These are phyloP conservation scores for Oryza rufipogon DNA, from an alignment of 176 grass and related monocot species.

Conservation along the genomic window DNA sequence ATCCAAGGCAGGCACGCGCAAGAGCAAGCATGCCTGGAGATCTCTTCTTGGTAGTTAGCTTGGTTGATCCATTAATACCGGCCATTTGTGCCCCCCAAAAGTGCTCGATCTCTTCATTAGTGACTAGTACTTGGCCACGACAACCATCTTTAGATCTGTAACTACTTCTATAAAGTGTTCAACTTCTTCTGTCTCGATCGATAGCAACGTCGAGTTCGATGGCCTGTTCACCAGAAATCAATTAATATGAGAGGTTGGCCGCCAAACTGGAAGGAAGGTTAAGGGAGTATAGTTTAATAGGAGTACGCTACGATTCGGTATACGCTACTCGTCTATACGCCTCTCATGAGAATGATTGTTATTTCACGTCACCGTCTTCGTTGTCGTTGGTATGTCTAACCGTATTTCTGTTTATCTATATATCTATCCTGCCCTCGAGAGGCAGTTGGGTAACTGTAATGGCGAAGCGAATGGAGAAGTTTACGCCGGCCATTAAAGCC, in stretches of 20 bases:
- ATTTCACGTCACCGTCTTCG: slow-evolving; percentile 18
- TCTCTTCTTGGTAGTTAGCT: background rate
- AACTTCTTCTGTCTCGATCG: background rate
- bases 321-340: too few species aligned
- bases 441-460: slow-evolving; percentile 30
- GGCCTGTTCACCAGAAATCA: background rate
- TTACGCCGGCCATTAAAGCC: background rate
- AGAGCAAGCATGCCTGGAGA: background rate
- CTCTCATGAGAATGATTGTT: background rate
- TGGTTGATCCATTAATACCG: background rate
- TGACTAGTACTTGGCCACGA: background rate
- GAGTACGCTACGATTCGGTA: background rate
- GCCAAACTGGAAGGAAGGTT: background rate
- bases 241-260: background rate
- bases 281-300: background rate
- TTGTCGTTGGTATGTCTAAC: background rate
- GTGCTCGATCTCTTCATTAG: background rate
- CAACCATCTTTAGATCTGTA: background rate
- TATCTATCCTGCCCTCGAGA: background rate
- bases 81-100: background rate
- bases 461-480: background rate
- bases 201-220: background rate
- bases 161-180: background rate
- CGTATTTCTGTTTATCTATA: background rate
- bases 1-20: slow-evolving; percentile 14